Evolutionary conservation across 2,329 filamentous ascomycete genomes (phyloP).

Genomic region (Lasiodiplodia sp.): DNA sequence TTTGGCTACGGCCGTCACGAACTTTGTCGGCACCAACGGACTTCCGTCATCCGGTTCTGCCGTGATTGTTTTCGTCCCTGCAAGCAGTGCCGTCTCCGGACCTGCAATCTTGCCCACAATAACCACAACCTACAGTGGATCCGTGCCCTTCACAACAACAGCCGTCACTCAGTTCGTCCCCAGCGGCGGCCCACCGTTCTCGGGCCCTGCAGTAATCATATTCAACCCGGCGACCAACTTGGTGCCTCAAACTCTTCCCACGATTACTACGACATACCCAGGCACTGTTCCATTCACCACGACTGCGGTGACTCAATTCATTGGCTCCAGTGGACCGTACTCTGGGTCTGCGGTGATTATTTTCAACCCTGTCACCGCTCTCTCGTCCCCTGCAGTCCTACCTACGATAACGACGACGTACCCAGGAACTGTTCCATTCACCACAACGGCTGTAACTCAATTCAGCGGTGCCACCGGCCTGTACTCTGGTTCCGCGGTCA

Average conservation of each 20-base stretch:
- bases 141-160: not conserved
- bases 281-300: not conserved
- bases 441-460: not conserved
- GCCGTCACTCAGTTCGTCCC: not conserved
- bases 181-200: not conserved
- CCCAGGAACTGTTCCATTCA: not conserved
- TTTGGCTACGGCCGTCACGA: not conserved
- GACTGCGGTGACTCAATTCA: not conserved
- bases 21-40: not conserved
- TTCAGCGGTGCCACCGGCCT: not conserved
- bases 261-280: not conserved
- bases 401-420: not conserved
- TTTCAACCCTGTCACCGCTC: not conserved
- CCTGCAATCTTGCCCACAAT: not conserved
- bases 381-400: not conserved
- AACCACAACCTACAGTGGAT: not conserved
- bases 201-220: not conserved
- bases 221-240: not conserved
- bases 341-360: not conserved
- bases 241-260: not conserved
- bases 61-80: not conserved
- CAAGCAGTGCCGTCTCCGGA: too few relatives aligned
- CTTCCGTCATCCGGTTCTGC: not conserved
- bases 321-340: not conserved
- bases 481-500: not conserved